Percentiles rank a stretch among this genome's conserved stretches.
These are phyloP conservation scores for Ogataea neopini DNA, from an alignment of 805 yeast genomes.

Conservation along the genomic window DNA sequence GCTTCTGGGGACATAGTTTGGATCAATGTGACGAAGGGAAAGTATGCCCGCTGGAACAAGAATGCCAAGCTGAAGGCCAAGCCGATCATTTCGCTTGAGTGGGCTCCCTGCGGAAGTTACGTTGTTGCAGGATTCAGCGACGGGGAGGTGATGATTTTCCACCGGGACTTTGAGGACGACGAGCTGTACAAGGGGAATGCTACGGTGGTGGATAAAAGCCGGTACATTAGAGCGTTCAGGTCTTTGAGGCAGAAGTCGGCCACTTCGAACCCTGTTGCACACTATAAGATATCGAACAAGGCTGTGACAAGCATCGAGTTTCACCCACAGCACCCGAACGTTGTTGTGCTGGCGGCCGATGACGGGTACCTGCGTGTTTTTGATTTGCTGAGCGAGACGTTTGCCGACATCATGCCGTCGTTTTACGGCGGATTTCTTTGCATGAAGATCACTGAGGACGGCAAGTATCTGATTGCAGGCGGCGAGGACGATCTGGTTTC, in stretches of 20 bases:
- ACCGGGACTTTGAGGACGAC: constrained; percentile 50
- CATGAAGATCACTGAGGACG: constrained; percentile 49
- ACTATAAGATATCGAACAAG: constrained; percentile 59
- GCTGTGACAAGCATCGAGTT: constrained; percentile 52
- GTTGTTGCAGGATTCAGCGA: constrained; percentile 62
- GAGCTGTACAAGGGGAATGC: constrained; percentile 29
- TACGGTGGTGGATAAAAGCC: constrained; percentile 28
- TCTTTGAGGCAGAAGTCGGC: constrained; percentile 8
- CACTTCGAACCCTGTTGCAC: constrained; percentile 50
- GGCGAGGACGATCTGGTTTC: constrained; percentile 55
- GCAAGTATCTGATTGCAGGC: constrained; percentile 48
- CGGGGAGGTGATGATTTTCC: constrained; percentile 58
- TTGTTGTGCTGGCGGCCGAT: constrained; percentile 56
- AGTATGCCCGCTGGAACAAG: constrained; percentile 54
- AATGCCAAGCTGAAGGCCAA: constrained; percentile 43
- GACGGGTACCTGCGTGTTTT: constrained; percentile 65
- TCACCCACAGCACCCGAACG: constrained; percentile 42
- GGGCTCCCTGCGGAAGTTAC: constrained; percentile 48
- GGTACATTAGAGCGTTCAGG: constrained; percentile 37
- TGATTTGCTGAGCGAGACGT: constrained; percentile 45
- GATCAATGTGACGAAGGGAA: constrained; percentile 52
- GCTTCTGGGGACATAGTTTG: constrained; percentile 68
- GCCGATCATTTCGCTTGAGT: constrained; percentile 47
- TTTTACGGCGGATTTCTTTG: constrained; percentile 66
- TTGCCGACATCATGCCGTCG: constrained; percentile 58